Percentiles rank a stretch among this genome's conserved stretches.
phyloP scores from a whole-genome alignment of 495 filamentous ascomycete genomes.

The Penicillium soppii region DNA sequence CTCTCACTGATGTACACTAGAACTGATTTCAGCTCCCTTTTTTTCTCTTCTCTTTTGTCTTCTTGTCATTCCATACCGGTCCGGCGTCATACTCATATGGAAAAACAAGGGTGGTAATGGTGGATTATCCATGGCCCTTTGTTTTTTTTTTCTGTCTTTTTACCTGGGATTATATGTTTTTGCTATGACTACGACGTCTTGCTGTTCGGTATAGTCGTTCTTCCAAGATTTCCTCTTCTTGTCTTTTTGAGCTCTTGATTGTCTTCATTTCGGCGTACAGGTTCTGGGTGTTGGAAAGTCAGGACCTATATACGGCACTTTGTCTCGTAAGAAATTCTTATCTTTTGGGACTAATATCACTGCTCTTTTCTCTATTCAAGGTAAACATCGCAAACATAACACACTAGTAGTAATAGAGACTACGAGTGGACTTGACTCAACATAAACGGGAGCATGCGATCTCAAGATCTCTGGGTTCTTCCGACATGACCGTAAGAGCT shows the following conservation, averaged over 20 bases:
- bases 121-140: neutral
- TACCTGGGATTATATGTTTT: slow-evolving; percentile 9
- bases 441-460: too few relatives aligned
- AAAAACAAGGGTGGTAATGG: slow-evolving; percentile 12
- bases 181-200: neutral
- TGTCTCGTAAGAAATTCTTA: slow-evolving; percentile 4
- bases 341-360: slow-evolving; percentile 12
- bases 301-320: slow-evolving; percentile 7
- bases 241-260: neutral
- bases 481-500: too few relatives aligned
- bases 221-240: slow-evolving; percentile 1
- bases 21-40: slow-evolving; percentile 1
- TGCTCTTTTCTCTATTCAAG: slow-evolving; percentile 8
- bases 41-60: slow-evolving; percentile 10
- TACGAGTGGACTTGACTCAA: too few relatives aligned
- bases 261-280: neutral
- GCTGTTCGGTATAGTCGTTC: neutral
- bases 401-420: too few relatives aligned
- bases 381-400: too few relatives aligned
- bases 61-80: slow-evolving; percentile 13
- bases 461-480: too few relatives aligned
- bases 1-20: slow-evolving; percentile 25
- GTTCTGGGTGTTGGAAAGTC: slow-evolving; percentile 20
- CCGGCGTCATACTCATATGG: slow-evolving; percentile 21
- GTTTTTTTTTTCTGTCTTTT: neutral